Base-by-base conservation (phyloP, 352 stramenopile species). In the Phytophthora kernoviae region DNA sequence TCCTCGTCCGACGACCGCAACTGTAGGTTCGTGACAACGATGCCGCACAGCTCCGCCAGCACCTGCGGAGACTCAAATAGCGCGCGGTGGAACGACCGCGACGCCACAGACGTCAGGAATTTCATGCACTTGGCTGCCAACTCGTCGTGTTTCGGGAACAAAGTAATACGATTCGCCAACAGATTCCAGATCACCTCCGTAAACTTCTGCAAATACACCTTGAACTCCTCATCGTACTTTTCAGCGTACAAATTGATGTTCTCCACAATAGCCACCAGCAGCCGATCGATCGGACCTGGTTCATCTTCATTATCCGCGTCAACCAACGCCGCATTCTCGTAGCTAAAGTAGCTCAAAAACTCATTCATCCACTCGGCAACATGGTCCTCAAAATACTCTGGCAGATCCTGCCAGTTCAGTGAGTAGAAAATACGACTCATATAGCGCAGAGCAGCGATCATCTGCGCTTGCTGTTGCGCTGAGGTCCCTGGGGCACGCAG, bases 191-290 rank as follows among this genome's bases (percentile, higher is more conserved):
- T 91, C 27, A 87, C 73, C 39, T 94, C 80, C 0, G 92, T 98
- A 71, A 99, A 99, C 45, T 88, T 82, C 22, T 90, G 84, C 58
- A 99, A 60, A 65, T 96, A 99, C 10, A 91, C 89, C 37, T 97
- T 84, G 75, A 99, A 99, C 48, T 98, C 93, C 75, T 99, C 98
- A 53, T 99, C 98, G 73, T 99, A 99, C 81, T 99, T 99, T 60
- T 97, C 91, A 0, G 91, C 91, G 68, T 99, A 99, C 42, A 99
- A 69, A 50, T 97, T 97, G 8, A 99, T 77, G 81, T 99, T 99
- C 70, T 99, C 91, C 12, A 99, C 89, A 47, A 99, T 97, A 7
- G 96, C 94, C 17, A 97, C 82, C 9, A 98, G 81, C 10, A 99
- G 61, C 20, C 86, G 81, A 60, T 99, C 97, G 54, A 99, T 91